phyloP scores from a whole-genome alignment of 441 rosid genomes.

The Bruguiera hainesii region DNA sequence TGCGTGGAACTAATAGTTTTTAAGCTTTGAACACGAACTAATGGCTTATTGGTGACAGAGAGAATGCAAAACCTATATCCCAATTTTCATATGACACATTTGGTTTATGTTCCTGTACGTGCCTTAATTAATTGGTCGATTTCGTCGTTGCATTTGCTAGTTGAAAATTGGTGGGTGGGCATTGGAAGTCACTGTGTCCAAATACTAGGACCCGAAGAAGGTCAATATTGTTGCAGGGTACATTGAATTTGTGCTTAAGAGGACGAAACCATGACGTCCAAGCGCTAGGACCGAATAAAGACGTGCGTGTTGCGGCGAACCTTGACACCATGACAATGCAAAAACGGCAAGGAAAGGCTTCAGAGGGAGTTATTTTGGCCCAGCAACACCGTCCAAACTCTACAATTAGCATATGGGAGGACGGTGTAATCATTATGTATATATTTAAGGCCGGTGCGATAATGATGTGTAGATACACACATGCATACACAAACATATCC shows the following conservation, averaged over 20 bases:
- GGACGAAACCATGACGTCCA: slow-evolving; percentile 14
- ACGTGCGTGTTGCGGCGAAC: neutral
- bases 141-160: slow-evolving; percentile 7
- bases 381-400: neutral
- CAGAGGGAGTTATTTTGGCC: neutral
- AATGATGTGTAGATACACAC: too few species aligned
- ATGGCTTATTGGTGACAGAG: neutral
- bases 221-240: slow-evolving; percentile 9
- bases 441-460: too few species aligned
- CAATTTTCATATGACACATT: slow-evolving; percentile 1
- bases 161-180: neutral
- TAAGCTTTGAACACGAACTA: too few species aligned
- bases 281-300: slow-evolving; percentile 16
- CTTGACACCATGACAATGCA: slow-evolving; percentile 28
- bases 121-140: slow-evolving; percentile 27
- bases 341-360: slow-evolving; percentile 15
- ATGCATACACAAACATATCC: too few species aligned
- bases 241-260: slow-evolving; percentile 5
- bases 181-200: slow-evolving; percentile 15
- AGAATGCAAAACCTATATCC: neutral
- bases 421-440: too few species aligned
- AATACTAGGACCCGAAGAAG: slow-evolving; percentile 22
- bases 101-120: slow-evolving; percentile 9
- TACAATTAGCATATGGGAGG: too few species aligned
- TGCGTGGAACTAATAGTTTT: neutral